Base-by-base conservation (phyloP, 352 stramenopile species). In the Sclerospora graminicola region DNA sequence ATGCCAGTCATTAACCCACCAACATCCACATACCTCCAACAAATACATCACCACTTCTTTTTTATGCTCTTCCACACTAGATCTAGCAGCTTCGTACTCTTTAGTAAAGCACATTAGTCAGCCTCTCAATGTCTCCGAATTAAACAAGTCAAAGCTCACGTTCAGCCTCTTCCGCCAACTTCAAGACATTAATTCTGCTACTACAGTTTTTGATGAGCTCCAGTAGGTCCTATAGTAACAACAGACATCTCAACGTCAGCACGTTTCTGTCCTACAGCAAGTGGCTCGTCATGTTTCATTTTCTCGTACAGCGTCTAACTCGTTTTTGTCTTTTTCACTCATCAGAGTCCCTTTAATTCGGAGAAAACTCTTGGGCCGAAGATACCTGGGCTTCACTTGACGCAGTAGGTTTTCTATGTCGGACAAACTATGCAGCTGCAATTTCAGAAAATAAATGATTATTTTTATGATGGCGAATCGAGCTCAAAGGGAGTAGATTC, bases 191-290 rank as follows among this genome's bases (percentile, higher is more conserved):
- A 23, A 88, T 75, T 37, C 67, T 72, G 32, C 43, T 54, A 16
- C 65, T 70, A 60, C 66, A 89, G 50, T 68, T 80, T 29, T 75
- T 82, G 28, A 87, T 72, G 14, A 89, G 64, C 45, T 89, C 78
- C 37, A 79, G 76, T 8, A 85, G 54, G 28, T 85, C 72, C 72
- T 82, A 55, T 18, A 40, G 5, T 1, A 34, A 1, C 8, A 40
- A 7, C 8, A 33, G 8, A 33, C n/a, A 15, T 13, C n/a, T 40
- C 11, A 7, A 14, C 15, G 7, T 51, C 18, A 53, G n/a, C 11
- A 41, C 31, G 9, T 48, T 4, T 39, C 1, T 51, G 35, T 40
- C 26, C 7, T 7, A 14, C 38, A 19, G 6, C 46, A 39, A 15
- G 20, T 52, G 23, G 38, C 41, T 26, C n/a, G n/a, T n/a, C n/a